Percentiles rank a stretch among this genome's conserved stretches.
phyloP scores from a whole-genome alignment of 108 stramenopile genomes.

The Schizochytrium sp. region DNA sequence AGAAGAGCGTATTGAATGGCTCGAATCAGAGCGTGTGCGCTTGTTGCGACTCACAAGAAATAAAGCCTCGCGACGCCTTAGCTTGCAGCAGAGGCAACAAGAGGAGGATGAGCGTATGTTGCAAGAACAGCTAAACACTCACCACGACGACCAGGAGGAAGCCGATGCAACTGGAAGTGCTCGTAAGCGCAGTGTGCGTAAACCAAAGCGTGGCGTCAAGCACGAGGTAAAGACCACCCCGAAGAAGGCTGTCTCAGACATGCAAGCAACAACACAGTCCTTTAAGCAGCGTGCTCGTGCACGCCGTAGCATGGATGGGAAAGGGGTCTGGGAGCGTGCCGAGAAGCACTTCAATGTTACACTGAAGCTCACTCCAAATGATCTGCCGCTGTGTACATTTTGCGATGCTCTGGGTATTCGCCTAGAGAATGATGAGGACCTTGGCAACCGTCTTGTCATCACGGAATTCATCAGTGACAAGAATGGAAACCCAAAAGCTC shows the following conservation, averaged over 20 bases:
- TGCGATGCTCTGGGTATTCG: constrained; percentile 4
- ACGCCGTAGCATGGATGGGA: constrained; percentile 22
- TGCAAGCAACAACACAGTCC: too few relatives aligned
- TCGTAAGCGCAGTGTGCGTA: too few relatives aligned
- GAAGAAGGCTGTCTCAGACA: too few relatives aligned
- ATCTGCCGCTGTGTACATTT: not conserved
- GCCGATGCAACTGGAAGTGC: too few relatives aligned
- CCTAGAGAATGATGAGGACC: not conserved
- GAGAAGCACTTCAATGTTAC: constrained; percentile 1
- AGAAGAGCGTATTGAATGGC: not conserved
- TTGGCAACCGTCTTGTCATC: not conserved
- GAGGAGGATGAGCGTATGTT: not conserved
- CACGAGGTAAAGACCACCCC: too few relatives aligned
- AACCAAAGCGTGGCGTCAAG: too few relatives aligned
- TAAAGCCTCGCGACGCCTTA: not conserved
- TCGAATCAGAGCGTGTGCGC: constrained; percentile 28
- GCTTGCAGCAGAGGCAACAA: not conserved
- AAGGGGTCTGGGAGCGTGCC: constrained; percentile 26
- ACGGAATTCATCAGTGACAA: constrained; percentile 14
- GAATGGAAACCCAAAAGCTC: constrained; percentile 10
- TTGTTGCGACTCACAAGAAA: not conserved
- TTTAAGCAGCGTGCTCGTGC: not conserved
- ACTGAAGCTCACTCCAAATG: not conserved
- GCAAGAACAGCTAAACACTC: not conserved
- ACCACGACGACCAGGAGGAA: too few relatives aligned